Base-by-base conservation (phyloP, 148 eudicot genomes). In the Heliosperma pusillum region DNA sequence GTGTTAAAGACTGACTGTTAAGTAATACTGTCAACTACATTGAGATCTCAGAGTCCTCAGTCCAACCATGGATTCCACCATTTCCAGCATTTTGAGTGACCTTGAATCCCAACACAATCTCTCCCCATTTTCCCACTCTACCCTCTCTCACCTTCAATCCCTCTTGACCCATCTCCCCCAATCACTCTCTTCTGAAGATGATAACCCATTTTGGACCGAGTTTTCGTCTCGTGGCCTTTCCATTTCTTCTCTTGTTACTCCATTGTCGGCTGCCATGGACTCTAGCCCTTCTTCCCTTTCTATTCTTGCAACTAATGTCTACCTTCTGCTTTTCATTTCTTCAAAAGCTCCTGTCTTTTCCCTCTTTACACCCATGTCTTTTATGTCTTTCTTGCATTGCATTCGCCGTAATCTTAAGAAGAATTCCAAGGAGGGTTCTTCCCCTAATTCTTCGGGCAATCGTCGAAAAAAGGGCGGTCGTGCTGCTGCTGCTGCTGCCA, bases 351-450 rank as follows among this genome's bases (percentile, higher is more conserved):
- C 93, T 10, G 93, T 90, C 10, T 82, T 94, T 20, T 85, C 97
- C 27, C 86, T 94, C 10, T 94, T 94, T 78, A 85, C 87, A 19
- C 97, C 98, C 42, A 80, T 92, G 85, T 88, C 93, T 7, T 94
- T 94, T 74, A 81, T 87, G 27, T 84, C 88, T 57, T 87, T 95
- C 13, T 85, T 95, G 21, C 90, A 88, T 30, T 79, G 87, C 0
- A 36, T 95, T 73, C 91, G 98, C 9, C 78, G 87, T 15, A 78
- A 79, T 10, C 45, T 95, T 33, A 92, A 90, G 82, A 92, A 90
- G 82, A 80, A 42, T 27, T 66, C 58, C 3, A 80, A 78, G 47
- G 79, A 13, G 55, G 81, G 56, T 62, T 50, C 78, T 70, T 71
- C 79, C 0, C 72, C 73, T 16, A 27, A 25, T 50, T 42, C 73